Evolutionary conservation across 2,329 filamentous ascomycete species (phyloP).

Genomic region (Pseudonectria foliicola): DNA sequence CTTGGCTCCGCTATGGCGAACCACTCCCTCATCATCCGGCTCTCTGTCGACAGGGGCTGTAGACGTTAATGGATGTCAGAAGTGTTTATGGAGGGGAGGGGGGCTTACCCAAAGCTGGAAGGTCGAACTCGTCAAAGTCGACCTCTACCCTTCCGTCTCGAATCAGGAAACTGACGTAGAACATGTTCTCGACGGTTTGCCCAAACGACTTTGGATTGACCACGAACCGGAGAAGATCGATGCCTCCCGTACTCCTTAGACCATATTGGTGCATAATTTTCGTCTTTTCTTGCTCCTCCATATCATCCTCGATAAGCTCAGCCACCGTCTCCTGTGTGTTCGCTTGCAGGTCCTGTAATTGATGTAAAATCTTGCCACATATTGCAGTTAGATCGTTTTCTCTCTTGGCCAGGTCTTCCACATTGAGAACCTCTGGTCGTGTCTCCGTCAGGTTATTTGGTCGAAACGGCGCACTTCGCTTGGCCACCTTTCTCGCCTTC

Average conservation of each 20-base stretch:
- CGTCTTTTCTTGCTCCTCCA: conserved; percentile 37
- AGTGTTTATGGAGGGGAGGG: background rate
- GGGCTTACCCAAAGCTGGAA: conserved; percentile 74
- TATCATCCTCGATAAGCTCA: conserved; percentile 37
- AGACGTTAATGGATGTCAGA: conserved; percentile 10
- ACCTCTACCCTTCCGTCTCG: conserved; percentile 75
- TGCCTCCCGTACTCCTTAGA: conserved; percentile 60
- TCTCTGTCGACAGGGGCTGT: conserved; percentile 32
- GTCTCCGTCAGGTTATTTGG: conserved; percentile 63
- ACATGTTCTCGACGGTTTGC: conserved; percentile 93
- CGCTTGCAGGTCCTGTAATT: conserved; percentile 45
- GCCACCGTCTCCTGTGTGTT: conserved; percentile 40
- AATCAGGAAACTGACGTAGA: conserved; percentile 92
- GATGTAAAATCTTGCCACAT: conserved; percentile 65
- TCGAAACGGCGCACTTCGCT: conserved; percentile 64
- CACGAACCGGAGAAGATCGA: conserved; percentile 79
- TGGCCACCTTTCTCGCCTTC: conserved; percentile 62
- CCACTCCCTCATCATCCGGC: conserved; percentile 38
- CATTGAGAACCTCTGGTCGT: conserved; percentile 68
- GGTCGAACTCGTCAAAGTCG: conserved; percentile 60
- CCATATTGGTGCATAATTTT: conserved; percentile 58
- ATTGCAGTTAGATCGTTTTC: conserved; percentile 73
- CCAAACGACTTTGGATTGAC: conserved; percentile 87
- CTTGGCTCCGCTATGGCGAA: conserved; percentile 50
- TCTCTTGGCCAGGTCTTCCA: conserved; percentile 68